Evolutionary conservation across 441 rosid genomes (phyloP).

Genomic region (Hura crepitans): DNA sequence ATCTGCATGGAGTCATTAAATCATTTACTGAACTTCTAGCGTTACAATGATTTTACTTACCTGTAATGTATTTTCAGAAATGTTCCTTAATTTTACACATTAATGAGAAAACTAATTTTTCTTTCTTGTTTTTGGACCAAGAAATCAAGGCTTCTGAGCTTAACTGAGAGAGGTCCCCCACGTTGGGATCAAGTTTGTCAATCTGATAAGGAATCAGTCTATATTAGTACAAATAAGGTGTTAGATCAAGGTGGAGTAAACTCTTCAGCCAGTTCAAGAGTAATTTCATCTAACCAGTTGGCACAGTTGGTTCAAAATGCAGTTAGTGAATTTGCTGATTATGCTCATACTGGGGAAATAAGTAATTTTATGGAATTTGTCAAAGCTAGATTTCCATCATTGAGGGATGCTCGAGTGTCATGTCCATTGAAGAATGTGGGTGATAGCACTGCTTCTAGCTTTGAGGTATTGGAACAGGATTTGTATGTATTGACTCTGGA

Average conservation of each 20-base stretch:
- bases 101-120: constrained; percentile 18
- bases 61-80: constrained; percentile 10
- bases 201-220: constrained; percentile 35
- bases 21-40: not conserved
- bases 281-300: constrained; percentile 39
- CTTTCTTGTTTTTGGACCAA: constrained; percentile 31
- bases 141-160: constrained; percentile 91
- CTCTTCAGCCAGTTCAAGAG: constrained; percentile 35
- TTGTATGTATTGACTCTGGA: constrained; percentile 43
- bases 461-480: constrained; percentile 64
- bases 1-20: constrained; percentile 13
- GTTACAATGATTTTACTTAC: not conserved
- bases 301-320: constrained; percentile 46
- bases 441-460: constrained; percentile 33
- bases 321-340: constrained; percentile 40
- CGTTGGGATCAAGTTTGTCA: constrained; percentile 60
- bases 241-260: constrained; percentile 32
- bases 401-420: constrained; percentile 43
- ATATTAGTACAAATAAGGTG: constrained; percentile 29
- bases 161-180: constrained; percentile 65
- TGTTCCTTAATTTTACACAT: constrained; percentile 8
- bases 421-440: constrained; percentile 38
- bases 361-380: constrained; percentile 53
- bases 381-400: constrained; percentile 47
- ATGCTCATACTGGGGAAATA: constrained; percentile 43